Base-by-base conservation (phyloP, 2,329 filamentous ascomycete genomes). In the Trichophyton rubrum region DNA sequence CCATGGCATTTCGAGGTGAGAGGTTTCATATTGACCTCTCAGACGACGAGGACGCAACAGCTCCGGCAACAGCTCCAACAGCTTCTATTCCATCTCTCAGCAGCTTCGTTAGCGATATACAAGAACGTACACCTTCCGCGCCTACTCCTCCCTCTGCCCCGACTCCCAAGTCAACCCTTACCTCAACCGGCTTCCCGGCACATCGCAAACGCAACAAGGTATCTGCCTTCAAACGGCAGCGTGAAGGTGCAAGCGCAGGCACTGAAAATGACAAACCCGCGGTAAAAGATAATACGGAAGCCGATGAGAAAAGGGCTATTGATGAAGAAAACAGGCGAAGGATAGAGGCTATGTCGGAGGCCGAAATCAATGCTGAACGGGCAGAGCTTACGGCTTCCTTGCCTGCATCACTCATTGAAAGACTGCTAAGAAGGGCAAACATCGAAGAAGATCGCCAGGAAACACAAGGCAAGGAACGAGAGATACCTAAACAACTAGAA, bases 201-300 rank as follows among this genome's bases (percentile, higher is more conserved):
- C 91, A 90, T 72, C 93, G 88, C 72, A 90, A 88, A 71, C 85
- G 91, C 65, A 80, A 79, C 60, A 81, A 82, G 61, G 74, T 82
- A 6, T 96, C 90, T 1, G 82, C 87, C 1, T 96, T 96, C 77
- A 95, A 90, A 71, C 85, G 89, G 68, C 82, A 85, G 68, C 79
- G 82, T 63, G 71, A 43, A 38, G 60, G 60, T 41, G 64, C 38
- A 20, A 6, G 62, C 8, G 55, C 61, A 9, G 64, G 68, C 20
- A 65, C 62, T 1, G 55, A 62, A 53, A 60, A 61, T 66, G 60
- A 20, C 59, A 61, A 22, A 60, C 49, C 30, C 62, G 30, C 17
- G 7, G 15, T 49, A 5, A 55, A 35, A 5, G 58, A 47, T 22
- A 47, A 43, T 13, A 70, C 66, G 63, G 76, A 78, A 47, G 72